Evolutionary conservation across 108 stramenopile species (phyloP).

Genomic region (Nitzschia sp.): DNA sequence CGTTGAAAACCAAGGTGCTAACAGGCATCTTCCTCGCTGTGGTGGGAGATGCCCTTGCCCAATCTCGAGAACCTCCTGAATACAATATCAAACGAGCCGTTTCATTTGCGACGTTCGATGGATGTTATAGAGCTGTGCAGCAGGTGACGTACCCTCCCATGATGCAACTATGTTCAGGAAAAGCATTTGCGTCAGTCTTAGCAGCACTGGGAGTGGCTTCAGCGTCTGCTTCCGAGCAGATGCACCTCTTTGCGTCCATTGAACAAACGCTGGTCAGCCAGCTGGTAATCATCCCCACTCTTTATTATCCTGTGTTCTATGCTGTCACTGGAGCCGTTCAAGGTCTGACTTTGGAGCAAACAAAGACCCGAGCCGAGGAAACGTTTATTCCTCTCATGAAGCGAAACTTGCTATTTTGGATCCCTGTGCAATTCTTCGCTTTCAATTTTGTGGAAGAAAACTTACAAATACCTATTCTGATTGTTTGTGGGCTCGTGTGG

Average conservation of each 20-base stretch:
- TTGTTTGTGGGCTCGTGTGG: slow-evolving; percentile 40
- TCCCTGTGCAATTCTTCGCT: slow-evolving; percentile 59
- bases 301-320: slow-evolving; percentile 51
- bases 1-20: slow-evolving; percentile 34
- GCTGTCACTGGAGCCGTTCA: slow-evolving; percentile 57
- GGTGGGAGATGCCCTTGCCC: slow-evolving; percentile 37
- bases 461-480: slow-evolving; percentile 39
- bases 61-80: slow-evolving; percentile 20
- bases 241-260: slow-evolving; percentile 36
- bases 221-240: background rate
- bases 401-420: slow-evolving; percentile 61
- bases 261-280: slow-evolving; percentile 58
- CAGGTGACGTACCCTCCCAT: slow-evolving; percentile 39
- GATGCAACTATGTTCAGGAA: slow-evolving; percentile 35
- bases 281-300: slow-evolving; percentile 40
- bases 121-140: slow-evolving; percentile 47
- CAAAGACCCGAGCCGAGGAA: slow-evolving; percentile 42
- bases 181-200: background rate
- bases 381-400: slow-evolving; percentile 54
- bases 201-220: slow-evolving; percentile 2
- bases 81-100: slow-evolving; percentile 45
- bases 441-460: slow-evolving; percentile 50
- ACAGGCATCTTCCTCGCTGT: slow-evolving; percentile 42
- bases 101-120: slow-evolving; percentile 57
- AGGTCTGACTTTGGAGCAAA: slow-evolving; percentile 32